Evolutionary conservation across 1,139 yeast genomes (phyloP), one percentile per base, ranked within the genome.

Genomic region (Geotrichum phurueaensis): DNA sequence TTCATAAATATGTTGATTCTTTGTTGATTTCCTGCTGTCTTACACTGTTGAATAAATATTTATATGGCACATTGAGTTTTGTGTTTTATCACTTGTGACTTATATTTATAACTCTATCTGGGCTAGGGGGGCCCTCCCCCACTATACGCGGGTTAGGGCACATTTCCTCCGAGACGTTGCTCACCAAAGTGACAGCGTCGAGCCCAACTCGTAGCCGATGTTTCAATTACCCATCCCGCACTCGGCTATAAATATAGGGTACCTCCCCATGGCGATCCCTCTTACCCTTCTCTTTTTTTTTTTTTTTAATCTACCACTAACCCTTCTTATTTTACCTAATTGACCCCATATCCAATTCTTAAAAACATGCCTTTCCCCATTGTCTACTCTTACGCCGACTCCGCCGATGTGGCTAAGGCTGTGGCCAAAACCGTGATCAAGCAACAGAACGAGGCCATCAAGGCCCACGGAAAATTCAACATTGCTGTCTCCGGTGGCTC

Each of bases 401-500:
- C 69, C 10, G 56, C 65, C 18, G 63, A 65, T 25, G 69, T 70
- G 7, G 71, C 72, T 50, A 55, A 86, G 63, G 96, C 97, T 15
- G 94, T 92, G 51, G 97, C 96, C 1, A 94, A 89, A 70, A 91
- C 89, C 71, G 85, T 92, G 60, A 83, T 91, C 54, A 80, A 85
- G 51, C 87, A 92, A 15, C 98, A 94, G 75, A 86, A 90, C 70
- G 76, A 80, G 69, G 83, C 90, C 9, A 76, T 88, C 61, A 66
- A 63, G 22, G 60, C 65, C 27, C 66, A 67, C 51, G 66, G 63
- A 27, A 59, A 54, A 31, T 92, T 92, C 75, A 83, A 82, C 66
- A 79, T 92, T 64, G 97, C 97, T 25, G 80, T 92, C 54, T 86
- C 95, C 61, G 98, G 97, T 51, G 98, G 98, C 1, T 89, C 96